Conservation (phyloP, 1,284 basidiomycete genomes). For the Ustilago tritici region DNA sequence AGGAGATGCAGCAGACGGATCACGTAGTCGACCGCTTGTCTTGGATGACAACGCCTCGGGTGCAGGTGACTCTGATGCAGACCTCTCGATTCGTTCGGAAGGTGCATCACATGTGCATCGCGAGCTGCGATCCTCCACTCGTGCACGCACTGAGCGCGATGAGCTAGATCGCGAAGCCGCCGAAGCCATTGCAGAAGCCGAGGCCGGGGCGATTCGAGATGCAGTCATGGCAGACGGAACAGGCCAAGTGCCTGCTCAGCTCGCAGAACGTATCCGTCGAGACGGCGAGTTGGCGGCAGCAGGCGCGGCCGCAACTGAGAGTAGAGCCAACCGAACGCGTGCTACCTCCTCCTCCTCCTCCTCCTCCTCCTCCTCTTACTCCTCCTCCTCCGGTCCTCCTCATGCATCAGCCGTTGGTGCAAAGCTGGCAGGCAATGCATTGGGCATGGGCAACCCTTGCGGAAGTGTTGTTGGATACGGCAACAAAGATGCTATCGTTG, state of each 20-base stretch:
- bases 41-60: constrained; percentile 26
- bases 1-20: constrained; percentile 3
- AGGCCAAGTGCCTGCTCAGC: constrained; percentile 33
- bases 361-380: no score
- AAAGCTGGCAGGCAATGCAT: constrained; percentile 34
- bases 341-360: neutral
- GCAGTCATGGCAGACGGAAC: constrained; percentile 56
- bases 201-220: constrained; percentile 51
- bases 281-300: constrained; percentile 25
- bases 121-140: constrained; percentile 20
- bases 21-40: neutral
- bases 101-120: constrained; percentile 22
- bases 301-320: neutral
- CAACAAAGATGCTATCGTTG: constrained; percentile 78
- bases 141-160: constrained; percentile 13
- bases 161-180: constrained; percentile 18
- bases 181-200: constrained; percentile 50
- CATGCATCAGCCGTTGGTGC: constrained; percentile 14
- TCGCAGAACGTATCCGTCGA: constrained; percentile 37
- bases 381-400: constrained; percentile 1
- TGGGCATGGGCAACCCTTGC: constrained; percentile 56
- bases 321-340: neutral
- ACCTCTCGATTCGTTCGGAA: constrained; percentile 40
- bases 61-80: constrained; percentile 38
- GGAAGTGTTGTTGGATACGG: constrained; percentile 76